Percentiles rank a stretch among this genome's conserved stretches.
Evolutionary conservation across 805 yeast genomes (phyloP).

Genomic region (Metschnikowia cerradonensis): DNA sequence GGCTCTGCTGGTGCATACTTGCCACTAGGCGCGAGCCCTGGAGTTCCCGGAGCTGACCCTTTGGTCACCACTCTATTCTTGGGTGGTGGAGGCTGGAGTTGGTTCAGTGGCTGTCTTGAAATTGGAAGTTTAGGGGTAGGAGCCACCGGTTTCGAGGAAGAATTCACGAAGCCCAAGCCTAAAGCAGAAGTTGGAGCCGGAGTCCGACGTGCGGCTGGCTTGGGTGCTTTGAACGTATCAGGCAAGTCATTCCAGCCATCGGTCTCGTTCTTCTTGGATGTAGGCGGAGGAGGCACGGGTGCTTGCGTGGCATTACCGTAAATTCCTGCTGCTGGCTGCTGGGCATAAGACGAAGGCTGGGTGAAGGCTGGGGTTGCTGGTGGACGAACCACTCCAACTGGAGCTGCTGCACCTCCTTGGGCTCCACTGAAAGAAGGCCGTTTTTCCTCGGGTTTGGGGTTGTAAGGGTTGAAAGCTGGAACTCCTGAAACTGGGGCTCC

Average conservation of each 20-base stretch:
- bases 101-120: background rate
- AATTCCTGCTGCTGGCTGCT: background rate
- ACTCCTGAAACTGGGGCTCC: slow-evolving; percentile 1
- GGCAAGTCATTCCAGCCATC: slow-evolving; percentile 78
- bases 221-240: slow-evolving; percentile 37
- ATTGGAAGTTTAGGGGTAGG: background rate
- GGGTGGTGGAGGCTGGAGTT: slow-evolving; percentile 11
- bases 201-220: slow-evolving; percentile 36
- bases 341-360: background rate
- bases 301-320: slow-evolving; percentile 5
- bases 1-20: slow-evolving; percentile 23
- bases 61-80: slow-evolving; percentile 8
- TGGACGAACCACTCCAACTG: slow-evolving; percentile 13
- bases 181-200: slow-evolving; percentile 39
- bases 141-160: slow-evolving; percentile 4
- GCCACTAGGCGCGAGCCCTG: slow-evolving; percentile 1
- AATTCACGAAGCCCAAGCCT: slow-evolving; percentile 1
- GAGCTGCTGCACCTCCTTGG: slow-evolving; percentile 1
- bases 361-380: slow-evolving; percentile 14
- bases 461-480: slow-evolving; percentile 14
- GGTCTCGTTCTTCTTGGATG: slow-evolving; percentile 37
- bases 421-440: slow-evolving; percentile 7
- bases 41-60: slow-evolving; percentile 8
- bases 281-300: slow-evolving; percentile 9
- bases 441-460: slow-evolving; percentile 12